These are phyloP conservation scores for Thalia dealbata DNA, from an alignment of 176 grass and related monocot genomes.

Conservation along the genomic window DNA sequence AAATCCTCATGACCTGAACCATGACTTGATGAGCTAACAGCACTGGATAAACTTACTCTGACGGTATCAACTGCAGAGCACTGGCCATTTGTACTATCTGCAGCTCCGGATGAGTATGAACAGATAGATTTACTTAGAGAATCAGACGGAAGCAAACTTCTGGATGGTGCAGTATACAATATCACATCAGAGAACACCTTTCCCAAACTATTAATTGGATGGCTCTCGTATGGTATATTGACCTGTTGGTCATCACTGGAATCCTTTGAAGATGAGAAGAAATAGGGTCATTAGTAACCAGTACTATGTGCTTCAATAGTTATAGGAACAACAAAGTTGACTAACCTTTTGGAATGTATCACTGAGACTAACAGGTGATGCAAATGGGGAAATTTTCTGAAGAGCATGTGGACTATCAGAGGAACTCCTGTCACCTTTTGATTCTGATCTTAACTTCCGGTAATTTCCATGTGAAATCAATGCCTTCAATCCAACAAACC, in stretches of 20 bases:
- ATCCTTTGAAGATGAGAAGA: conserved; percentile 30
- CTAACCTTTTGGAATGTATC: conserved; percentile 38
- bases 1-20: conserved; percentile 65
- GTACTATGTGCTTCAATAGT: background rate
- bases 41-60: conserved; percentile 65
- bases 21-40: conserved; percentile 55
- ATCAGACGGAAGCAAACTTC: conserved; percentile 26
- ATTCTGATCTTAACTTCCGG: conserved; percentile 29
- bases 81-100: conserved; percentile 35
- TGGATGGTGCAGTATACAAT: conserved; percentile 35
- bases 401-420: conserved; percentile 32
- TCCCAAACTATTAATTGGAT: conserved; percentile 32
- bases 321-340: conserved; percentile 5
- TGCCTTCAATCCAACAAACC: conserved; percentile 68
- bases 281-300: background rate
- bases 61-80: conserved; percentile 38
- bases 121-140: conserved; percentile 31
- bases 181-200: conserved; percentile 60
- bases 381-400: conserved; percentile 32
- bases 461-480: conserved; percentile 38
- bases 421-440: conserved; percentile 40
- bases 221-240: conserved; percentile 21
- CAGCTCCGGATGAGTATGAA: conserved; percentile 34
- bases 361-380: conserved; percentile 23
- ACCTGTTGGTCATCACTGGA: conserved; percentile 26